phyloP scores from a whole-genome alignment of 73 alveolate species.

The Paramecium bursaria region DNA sequence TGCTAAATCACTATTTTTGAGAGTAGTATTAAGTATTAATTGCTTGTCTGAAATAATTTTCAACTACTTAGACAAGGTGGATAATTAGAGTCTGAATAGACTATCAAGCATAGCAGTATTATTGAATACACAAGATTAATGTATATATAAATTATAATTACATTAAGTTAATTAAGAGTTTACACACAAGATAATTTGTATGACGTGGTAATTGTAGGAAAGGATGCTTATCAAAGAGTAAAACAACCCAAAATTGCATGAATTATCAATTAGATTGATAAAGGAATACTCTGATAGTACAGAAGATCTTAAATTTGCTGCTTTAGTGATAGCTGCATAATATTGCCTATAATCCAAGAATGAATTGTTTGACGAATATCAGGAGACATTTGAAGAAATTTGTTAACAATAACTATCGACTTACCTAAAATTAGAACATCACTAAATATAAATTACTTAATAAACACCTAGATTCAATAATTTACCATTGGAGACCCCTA shows the following conservation, averaged over 20 bases:
- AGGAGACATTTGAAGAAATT: constrained; percentile 16
- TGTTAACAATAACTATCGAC: neutral
- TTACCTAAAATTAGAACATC: constrained; percentile 26
- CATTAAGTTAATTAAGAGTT: constrained; percentile 35
- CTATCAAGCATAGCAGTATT: neutral
- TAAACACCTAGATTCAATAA: constrained; percentile 49
- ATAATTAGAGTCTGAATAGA: neutral
- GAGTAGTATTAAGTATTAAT: neutral
- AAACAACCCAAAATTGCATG: neutral
- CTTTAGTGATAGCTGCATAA: constrained; percentile 1
- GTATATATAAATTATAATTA: neutral
- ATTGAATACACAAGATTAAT: constrained; percentile 24
- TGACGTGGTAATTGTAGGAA: constrained; percentile 51
- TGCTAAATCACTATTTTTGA: constrained; percentile 11
- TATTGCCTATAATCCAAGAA: neutral
- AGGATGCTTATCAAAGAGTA: neutral
- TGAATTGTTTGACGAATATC: neutral
- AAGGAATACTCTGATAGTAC: neutral
- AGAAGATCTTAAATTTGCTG: constrained; percentile 53
- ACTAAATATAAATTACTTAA: neutral
- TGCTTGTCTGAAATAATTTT: constrained; percentile 36
- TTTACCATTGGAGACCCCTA: constrained; percentile 53
- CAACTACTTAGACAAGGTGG: constrained; percentile 7
- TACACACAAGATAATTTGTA: constrained; percentile 18
- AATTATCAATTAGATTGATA: neutral